phyloP scores from a whole-genome alignment of 805 yeast genomes.

The Kazachstania kunashirensis region DNA sequence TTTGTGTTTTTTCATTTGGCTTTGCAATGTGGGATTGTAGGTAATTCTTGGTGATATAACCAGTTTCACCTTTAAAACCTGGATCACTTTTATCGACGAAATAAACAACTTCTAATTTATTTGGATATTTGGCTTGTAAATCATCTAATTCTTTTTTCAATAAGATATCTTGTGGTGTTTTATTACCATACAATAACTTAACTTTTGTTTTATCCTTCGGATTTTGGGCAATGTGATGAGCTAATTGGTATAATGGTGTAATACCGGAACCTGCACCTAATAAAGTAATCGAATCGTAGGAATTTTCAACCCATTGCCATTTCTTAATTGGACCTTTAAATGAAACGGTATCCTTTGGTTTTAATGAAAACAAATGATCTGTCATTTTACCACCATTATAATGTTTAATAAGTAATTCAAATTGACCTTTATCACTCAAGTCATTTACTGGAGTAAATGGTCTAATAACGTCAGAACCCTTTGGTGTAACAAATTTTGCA shows the following conservation, averaged over 20 bases:
- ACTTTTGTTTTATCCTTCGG: constrained; percentile 87
- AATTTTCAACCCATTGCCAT: constrained; percentile 85
- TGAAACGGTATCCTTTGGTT: constrained; percentile 70
- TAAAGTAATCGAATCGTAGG: constrained; percentile 66
- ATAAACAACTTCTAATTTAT: constrained; percentile 67
- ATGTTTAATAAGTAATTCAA: constrained; percentile 74
- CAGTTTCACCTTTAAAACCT: constrained; percentile 47
- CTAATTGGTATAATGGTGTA: constrained; percentile 86
- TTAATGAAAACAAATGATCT: constrained; percentile 57
- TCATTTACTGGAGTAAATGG: constrained; percentile 84
- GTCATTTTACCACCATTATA: constrained; percentile 83
- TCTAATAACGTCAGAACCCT: constrained; percentile 81
- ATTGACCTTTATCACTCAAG: constrained; percentile 55
- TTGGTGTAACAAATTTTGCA: constrained; percentile 71
- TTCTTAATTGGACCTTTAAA: constrained; percentile 92
- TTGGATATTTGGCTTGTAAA: constrained; percentile 46
- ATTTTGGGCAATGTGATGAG: constrained; percentile 65
- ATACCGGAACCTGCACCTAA: constrained; percentile 97
- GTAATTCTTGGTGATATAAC: constrained; percentile 71
- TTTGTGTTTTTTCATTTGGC: constrained; percentile 58
- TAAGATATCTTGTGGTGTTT: constrained; percentile 70
- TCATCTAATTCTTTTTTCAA: constrained; percentile 68
- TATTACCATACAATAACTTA: constrained; percentile 69
- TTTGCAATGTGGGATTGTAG: constrained; percentile 51
- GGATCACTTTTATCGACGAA: constrained; percentile 57